phyloP scores from a whole-genome alignment of 176 grass and related monocot genomes.

The Raddia distichophylla region DNA sequence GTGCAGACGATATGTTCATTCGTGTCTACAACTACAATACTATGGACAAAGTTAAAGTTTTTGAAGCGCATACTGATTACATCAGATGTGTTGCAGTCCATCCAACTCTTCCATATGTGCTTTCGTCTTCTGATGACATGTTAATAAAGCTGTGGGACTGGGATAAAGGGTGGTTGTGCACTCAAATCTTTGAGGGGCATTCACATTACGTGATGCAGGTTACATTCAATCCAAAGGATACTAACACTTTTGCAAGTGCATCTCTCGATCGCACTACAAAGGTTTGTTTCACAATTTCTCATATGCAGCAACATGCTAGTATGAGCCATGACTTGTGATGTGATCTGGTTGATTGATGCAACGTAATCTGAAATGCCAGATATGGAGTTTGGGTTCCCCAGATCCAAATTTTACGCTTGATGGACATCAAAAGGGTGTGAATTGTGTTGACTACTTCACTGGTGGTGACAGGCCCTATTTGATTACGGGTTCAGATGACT shows the following conservation, averaged over 20 bases:
- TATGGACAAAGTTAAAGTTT: conserved; percentile 95
- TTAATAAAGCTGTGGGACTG: conserved; percentile 99
- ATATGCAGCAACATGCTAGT: conserved; percentile 23
- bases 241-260: conserved; percentile 97
- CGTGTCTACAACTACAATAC: conserved; percentile 95
- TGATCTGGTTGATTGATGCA: conserved; percentile 16
- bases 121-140: conserved; percentile 99
- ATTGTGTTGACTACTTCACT: conserved; percentile 99
- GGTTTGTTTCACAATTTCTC: conserved; percentile 45
- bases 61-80: conserved; percentile 91
- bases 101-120: conserved; percentile 91
- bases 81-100: conserved; percentile 98
- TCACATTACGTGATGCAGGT: conserved; percentile 99
- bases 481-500: conserved; percentile 98
- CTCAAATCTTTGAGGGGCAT: conserved; percentile 99
- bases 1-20: conserved; percentile 95
- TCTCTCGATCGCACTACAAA: conserved; percentile 97
- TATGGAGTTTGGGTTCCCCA: conserved; percentile 99
- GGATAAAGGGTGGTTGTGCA: conserved; percentile 98
- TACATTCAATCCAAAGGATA: conserved; percentile 98
- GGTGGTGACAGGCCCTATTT: conserved; percentile 97
- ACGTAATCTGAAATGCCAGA: conserved; percentile 57
- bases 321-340: conserved; percentile 10
- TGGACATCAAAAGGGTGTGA: conserved; percentile 97
- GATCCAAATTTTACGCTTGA: conserved; percentile 98